Base-by-base conservation (phyloP, 768 basidiomycete species). In the Calocera cornea region DNA sequence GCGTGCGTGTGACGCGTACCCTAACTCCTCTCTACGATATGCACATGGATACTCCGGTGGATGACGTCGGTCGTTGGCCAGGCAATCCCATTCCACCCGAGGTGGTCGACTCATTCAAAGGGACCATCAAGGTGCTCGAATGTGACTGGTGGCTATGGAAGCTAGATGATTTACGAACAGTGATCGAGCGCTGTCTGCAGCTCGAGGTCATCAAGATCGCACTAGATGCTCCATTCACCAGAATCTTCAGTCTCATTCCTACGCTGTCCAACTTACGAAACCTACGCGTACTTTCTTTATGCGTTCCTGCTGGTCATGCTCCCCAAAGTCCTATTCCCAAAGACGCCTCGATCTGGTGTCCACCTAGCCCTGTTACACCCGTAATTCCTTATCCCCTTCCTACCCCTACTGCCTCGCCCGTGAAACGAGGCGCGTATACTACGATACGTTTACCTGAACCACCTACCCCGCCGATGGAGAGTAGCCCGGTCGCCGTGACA, bases 81-180 rank as follows among this genome's bases (percentile, higher is more conserved):
- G 77, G 47, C 73, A 75, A 49, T 60, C 72, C 72, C 16, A 69
- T 79, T 27, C 77, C 79, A n/a, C 50, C 69, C 14, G 74, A 74
- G n/a, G 70, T 80, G 40, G 67, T 76, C 33, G 72, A 73, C 34
- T 64, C 66, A 29, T 69, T 80, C 33, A 72, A 70, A 66, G 71
- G 65, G 24, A 72, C 73, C 40, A 72, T 79, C 68, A 71, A 64
- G 12, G 67, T 67, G n/a, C 73, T 79, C 63, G 73, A 78, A 44
- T 78, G 78, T 67, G 79, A 80, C 69, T 80, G 78, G 76, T 79
- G 79, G 79, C 67, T 74, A 1, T 77, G 77, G 70, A 71, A 70
- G 31, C 70, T 75, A 36, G 70, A 75, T 33, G 76, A 79, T 68
- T 50, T 79, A 64, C 77, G 76, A 68, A 44, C 67, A 12, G 63